A percentile compares a stretch with the other conserved stretches of the same genome.
Evolutionary conservation across 495 filamentous ascomycete species (phyloP).

Genomic region (Tuber borchii): DNA sequence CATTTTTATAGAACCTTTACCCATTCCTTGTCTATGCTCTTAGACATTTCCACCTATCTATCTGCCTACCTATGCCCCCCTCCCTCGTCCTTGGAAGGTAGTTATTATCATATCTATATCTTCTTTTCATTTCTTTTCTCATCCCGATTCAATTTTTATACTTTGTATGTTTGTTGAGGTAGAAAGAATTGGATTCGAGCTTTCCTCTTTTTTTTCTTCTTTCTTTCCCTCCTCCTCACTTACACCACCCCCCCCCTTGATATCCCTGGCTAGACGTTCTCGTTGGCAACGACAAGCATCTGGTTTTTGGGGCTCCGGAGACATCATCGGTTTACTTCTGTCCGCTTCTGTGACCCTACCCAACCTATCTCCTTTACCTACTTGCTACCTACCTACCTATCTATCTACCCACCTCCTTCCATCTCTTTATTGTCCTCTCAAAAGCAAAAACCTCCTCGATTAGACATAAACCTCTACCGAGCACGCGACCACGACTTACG

Average conservation of each 20-base stretch:
- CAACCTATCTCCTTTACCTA: slow-evolving; percentile 6
- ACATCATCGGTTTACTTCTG: slow-evolving; percentile 8
- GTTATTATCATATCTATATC: neutral
- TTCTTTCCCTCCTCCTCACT: neutral
- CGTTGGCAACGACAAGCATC: slow-evolving; percentile 4
- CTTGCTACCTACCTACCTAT: slow-evolving; percentile 1
- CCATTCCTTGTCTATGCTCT: neutral
- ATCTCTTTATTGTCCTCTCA: slow-evolving; percentile 7
- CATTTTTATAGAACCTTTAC: slow-evolving; percentile 10
- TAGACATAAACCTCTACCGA: slow-evolving; percentile 1
- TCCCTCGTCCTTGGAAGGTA: neutral
- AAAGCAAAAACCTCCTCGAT: neutral
- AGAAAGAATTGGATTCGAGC: neutral
- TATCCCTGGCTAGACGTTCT: neutral
- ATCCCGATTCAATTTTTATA: neutral
- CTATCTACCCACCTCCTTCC: slow-evolving; percentile 10
- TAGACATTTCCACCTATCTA: neutral
- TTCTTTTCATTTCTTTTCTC: neutral
- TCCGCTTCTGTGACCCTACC: neutral
- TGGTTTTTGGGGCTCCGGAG: slow-evolving; percentile 16
- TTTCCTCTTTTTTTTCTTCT: neutral
- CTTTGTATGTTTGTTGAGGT: neutral
- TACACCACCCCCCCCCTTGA: neutral
- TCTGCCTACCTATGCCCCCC: neutral
- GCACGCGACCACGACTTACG: slow-evolving; percentile 22